These are phyloP conservation scores for Solanum hybrid DNA, from an alignment of 305 asterid species.

Conservation along the genomic window DNA sequence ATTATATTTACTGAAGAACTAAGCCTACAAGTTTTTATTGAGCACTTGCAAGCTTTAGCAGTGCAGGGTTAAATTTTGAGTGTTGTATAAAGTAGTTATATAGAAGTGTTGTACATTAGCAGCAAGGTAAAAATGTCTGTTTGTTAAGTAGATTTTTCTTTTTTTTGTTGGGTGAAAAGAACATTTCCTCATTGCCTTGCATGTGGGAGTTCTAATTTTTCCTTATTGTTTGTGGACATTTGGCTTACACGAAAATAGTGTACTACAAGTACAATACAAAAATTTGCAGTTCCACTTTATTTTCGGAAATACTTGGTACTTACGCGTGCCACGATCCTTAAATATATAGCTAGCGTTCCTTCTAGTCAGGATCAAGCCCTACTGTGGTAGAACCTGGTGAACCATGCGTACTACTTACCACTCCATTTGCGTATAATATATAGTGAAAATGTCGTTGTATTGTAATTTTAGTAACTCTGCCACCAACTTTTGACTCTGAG, in stretches of 20 bases:
- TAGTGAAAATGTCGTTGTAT: neutral
- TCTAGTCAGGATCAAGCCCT: no score
- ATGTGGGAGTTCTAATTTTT: neutral
- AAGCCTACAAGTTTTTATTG: conserved; percentile 75
- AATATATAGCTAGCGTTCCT: no score
- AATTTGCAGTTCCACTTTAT: neutral
- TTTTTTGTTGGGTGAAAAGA: neutral
- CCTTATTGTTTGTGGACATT: neutral
- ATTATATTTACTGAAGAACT: conserved; percentile 78
- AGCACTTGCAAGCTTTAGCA: conserved; percentile 77
- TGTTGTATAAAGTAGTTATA: neutral
- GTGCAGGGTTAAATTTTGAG: conserved; percentile 56
- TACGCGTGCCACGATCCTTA: neutral
- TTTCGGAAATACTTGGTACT: neutral
- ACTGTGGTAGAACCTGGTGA: no score
- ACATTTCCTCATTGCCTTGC: neutral
- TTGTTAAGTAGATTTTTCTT: neutral
- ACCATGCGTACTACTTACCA: neutral
- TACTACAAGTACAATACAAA: neutral
- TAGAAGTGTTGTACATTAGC: conserved; percentile 15
- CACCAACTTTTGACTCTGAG: neutral
- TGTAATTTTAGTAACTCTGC: neutral
- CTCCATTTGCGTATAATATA: neutral
- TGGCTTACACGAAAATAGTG: neutral
- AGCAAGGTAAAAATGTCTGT: neutral